Conservation (phyloP, 192 early-diverging fungal genomes). For the Endogone sp. region DNA sequence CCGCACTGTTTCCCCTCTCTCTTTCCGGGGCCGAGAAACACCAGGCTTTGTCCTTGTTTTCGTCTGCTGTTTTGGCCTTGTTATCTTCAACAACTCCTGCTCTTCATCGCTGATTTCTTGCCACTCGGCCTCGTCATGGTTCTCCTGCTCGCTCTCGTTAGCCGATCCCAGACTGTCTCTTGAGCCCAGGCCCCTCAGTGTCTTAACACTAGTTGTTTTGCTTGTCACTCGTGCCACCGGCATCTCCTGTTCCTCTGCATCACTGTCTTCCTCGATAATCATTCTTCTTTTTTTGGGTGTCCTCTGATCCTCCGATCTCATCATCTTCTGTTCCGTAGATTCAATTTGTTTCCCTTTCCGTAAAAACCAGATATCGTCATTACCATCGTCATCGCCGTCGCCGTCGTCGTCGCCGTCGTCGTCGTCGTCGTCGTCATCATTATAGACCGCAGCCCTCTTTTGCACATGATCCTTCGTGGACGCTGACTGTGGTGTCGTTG, state of each 20-base stretch:
- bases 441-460: not conserved
- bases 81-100: not conserved
- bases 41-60: not conserved
- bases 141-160: too few species aligned
- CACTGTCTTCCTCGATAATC: not conserved
- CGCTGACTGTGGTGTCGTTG: not conserved
- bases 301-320: not conserved
- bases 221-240: too few species aligned
- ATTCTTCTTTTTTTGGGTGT: not conserved
- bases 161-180: too few species aligned
- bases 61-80: not conserved
- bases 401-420: not conserved
- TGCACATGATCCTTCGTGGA: not conserved
- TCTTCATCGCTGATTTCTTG: not conserved
- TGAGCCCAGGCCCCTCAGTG: too few species aligned
- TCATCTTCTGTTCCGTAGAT: not conserved
- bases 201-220: too few species aligned
- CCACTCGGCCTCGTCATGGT: too few species aligned
- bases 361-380: not conserved
- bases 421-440: not conserved
- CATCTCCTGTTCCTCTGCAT: not conserved
- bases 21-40: not conserved
- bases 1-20: not conserved
- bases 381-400: not conserved
- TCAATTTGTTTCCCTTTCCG: not conserved